Conservation (phyloP, 495 filamentous ascomycete genomes). For the Tuber indicum region DNA sequence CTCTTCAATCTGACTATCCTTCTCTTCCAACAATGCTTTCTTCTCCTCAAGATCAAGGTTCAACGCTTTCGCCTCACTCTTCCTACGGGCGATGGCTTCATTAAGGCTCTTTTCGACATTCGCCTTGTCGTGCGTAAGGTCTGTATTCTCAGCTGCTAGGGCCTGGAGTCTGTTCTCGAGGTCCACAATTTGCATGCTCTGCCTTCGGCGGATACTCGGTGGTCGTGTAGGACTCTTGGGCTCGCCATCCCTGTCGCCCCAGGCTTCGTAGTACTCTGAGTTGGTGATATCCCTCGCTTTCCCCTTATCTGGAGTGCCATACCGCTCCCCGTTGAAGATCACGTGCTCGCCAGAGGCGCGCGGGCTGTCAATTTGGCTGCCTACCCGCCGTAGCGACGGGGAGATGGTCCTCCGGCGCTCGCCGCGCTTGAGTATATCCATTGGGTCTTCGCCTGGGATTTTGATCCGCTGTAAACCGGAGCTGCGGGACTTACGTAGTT, state of each 20-base stretch:
- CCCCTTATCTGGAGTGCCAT: slow-evolving; percentile 45
- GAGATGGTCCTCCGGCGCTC: slow-evolving; percentile 27
- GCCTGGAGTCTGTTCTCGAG: slow-evolving; percentile 49
- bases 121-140: slow-evolving; percentile 36
- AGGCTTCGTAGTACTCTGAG: slow-evolving; percentile 63
- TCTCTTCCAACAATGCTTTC: slow-evolving; percentile 48
- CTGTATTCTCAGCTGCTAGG: slow-evolving; percentile 37
- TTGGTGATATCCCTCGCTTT: slow-evolving; percentile 50
- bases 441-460: slow-evolving; percentile 20
- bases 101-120: slow-evolving; percentile 37
- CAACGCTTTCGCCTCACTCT: slow-evolving; percentile 17
- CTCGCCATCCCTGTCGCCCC: slow-evolving; percentile 83
- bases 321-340: slow-evolving; percentile 35
- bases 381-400: slow-evolving; percentile 33
- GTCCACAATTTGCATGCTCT: slow-evolving; percentile 93
- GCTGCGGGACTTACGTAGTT: neutral
- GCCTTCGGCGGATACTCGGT: slow-evolving; percentile 88
- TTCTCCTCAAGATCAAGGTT: slow-evolving; percentile 24
- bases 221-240: slow-evolving; percentile 91
- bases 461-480: slow-evolving; percentile 9
- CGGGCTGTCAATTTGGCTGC: slow-evolving; percentile 32
- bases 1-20: slow-evolving; percentile 72
- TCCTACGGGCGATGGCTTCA: slow-evolving; percentile 25
- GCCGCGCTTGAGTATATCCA: slow-evolving; percentile 39
- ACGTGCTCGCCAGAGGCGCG: slow-evolving; percentile 36